Base-by-base conservation (phyloP, 768 basidiomycete genomes). In the Xanthoconium purpureum region DNA sequence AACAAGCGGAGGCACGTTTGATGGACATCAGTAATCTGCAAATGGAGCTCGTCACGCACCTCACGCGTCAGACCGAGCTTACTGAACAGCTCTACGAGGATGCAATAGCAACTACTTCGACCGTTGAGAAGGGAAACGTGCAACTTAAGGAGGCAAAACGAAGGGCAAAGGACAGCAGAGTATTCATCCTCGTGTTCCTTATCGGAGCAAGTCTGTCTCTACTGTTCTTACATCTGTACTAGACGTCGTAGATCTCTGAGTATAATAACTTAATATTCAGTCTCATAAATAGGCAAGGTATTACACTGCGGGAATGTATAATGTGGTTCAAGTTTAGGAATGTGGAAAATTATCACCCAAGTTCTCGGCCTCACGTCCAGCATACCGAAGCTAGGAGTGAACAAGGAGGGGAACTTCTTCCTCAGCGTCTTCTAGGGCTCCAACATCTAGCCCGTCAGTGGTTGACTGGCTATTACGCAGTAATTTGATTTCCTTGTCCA, bases 61-160 rank as follows among this genome's bases (percentile, higher is more conserved):
- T 99, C 39, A 88, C 89, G 36, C 82, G 78, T 65, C 97, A 99
- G 78, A 89, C 89, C 3, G 95, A 95, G 75, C 73, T 94, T 62
- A 94, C 94, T 11, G 95, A 98, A 65, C 85, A 92, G 71, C 75
- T 99, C 57, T 97, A 93, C 67, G 94, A 97, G 63, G 96, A 99
- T 66, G 95, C 94, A 10, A 87, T 97, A 52, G 84, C 88, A 2
- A 91, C 90, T 30, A 88, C 91, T 12, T 85, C 84, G 9, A 89
- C 85, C 46, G 87, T 98, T 38, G 89, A 90, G 63, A 90, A 89
- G 70, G 94, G 96, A 35, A 98, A 98, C 63, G 77, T 81, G 42
- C 93, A 99, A 72, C 78, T 99, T 54, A 86, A 83, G 70, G 92
- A 94, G 75, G 96, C 97, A 15, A 85, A 85, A 70, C 80, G 91